A percentile compares a stretch with the other conserved stretches of the same genome.
Evolutionary conservation across 2,329 filamentous ascomycete genomes (phyloP).

Genomic region (Paecilomyces sp.): DNA sequence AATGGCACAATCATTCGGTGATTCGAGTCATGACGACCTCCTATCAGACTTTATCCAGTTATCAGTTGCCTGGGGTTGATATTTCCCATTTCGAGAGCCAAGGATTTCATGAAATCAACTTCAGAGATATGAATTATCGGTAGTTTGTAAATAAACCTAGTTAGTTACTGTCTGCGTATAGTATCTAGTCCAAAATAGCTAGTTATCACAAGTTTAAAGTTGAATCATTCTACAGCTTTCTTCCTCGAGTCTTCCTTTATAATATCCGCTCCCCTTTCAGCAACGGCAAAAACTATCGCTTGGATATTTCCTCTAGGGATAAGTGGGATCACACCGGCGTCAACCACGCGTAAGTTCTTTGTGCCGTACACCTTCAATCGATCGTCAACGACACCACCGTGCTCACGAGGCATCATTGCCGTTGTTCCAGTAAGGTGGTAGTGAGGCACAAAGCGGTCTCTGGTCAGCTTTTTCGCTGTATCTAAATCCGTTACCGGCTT

Average conservation of each 20-base stretch:
- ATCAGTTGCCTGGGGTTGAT: too few relatives aligned
- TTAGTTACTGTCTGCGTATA: not conserved
- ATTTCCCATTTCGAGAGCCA: too few relatives aligned
- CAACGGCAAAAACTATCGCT: slow-evolving; percentile 15
- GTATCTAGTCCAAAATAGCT: not conserved
- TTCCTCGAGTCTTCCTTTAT: slow-evolving; percentile 25
- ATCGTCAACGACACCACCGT: slow-evolving; percentile 14
- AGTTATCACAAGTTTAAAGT: not conserved
- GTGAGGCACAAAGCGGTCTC: not conserved
- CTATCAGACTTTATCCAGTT: too few relatives aligned
- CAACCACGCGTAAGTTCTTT: slow-evolving; percentile 10
- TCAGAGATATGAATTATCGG: too few relatives aligned
- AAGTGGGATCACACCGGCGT: slow-evolving; percentile 12
- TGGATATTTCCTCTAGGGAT: slow-evolving; percentile 11
- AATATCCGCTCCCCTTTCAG: slow-evolving; percentile 17
- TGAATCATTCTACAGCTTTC: not conserved
- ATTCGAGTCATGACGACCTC: too few relatives aligned
- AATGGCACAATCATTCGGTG: too few relatives aligned
- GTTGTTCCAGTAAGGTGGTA: slow-evolving; percentile 9
- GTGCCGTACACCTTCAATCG: slow-evolving; percentile 33
- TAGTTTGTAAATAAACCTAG: not conserved
- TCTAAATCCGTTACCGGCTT: not conserved
- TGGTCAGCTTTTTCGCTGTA: not conserved
- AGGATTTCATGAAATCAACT: too few relatives aligned
- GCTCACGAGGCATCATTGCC: slow-evolving; percentile 8